phyloP scores from a whole-genome alignment of 2,329 filamentous ascomycete genomes.

The Aureobasidium sp. region DNA sequence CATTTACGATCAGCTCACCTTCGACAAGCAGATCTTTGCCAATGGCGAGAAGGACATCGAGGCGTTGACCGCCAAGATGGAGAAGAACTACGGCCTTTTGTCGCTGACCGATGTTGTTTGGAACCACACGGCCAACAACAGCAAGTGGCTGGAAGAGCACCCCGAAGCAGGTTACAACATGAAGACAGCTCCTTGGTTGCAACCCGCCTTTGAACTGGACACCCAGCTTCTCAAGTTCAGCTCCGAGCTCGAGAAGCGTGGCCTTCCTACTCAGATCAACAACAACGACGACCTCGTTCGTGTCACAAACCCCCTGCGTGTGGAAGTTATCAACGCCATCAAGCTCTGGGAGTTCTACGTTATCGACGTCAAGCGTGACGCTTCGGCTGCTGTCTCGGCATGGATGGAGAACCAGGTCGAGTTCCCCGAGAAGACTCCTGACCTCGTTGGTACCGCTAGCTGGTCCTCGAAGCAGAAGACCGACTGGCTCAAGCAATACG shows the following conservation, averaged over 20 bases:
- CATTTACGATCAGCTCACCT: constrained; percentile 83
- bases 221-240: constrained; percentile 62
- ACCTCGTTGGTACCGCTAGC: constrained; percentile 46
- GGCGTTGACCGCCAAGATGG: constrained; percentile 70
- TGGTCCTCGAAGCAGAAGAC: constrained; percentile 55
- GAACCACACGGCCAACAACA: constrained; percentile 96
- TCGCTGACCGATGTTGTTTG: constrained; percentile 94
- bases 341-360: constrained; percentile 93
- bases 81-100: constrained; percentile 75
- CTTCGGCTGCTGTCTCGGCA: constrained; percentile 59
- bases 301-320: constrained; percentile 80
- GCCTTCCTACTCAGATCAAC: constrained; percentile 68
- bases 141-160: constrained; percentile 86
- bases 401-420: constrained; percentile 60
- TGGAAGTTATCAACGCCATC: constrained; percentile 67
- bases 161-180: constrained; percentile 95
- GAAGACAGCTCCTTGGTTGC: constrained; percentile 71
- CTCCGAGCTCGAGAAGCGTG: constrained; percentile 55
- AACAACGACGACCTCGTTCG: constrained; percentile 64
- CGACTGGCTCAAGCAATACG: constrained; percentile 60
- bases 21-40: constrained; percentile 77
- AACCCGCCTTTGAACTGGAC: constrained; percentile 67
- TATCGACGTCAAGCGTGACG: constrained; percentile 68
- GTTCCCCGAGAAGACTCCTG: constrained; percentile 47
- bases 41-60: constrained; percentile 76